Conservation (phyloP, 2,329 filamentous ascomycete species). For the Colletotrichum filicis region DNA sequence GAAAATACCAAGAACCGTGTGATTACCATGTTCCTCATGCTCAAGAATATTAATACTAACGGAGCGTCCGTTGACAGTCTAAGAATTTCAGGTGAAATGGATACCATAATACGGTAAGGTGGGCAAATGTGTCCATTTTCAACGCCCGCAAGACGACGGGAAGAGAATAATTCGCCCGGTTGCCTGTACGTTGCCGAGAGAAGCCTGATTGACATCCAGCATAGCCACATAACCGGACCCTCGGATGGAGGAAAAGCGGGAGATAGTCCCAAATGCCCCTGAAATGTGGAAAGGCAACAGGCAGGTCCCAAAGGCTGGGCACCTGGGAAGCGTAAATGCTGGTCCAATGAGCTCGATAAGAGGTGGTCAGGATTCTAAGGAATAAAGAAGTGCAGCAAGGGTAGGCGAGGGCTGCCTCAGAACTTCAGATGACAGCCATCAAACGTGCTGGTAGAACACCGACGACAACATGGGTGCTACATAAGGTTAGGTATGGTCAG, state of each 20-base stretch:
- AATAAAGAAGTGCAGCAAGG: not conserved
- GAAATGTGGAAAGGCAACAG: not conserved
- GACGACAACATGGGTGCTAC: not conserved
- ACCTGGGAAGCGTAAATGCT: not conserved
- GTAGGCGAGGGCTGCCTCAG: not conserved
- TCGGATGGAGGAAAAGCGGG: not conserved
- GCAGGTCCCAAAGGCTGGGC: conserved; percentile 2
- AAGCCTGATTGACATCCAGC: conserved; percentile 20
- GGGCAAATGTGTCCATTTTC: not conserved
- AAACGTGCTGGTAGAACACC: not conserved
- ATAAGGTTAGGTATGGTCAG: conserved; percentile 1
- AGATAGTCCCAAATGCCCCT: not conserved
- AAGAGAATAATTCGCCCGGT: not conserved
- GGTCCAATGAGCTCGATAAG: not conserved
- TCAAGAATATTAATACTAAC: not conserved
- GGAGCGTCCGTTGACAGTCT: not conserved
- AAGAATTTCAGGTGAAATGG: conserved; percentile 10
- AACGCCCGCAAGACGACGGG: not conserved
- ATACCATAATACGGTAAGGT: conserved; percentile 2
- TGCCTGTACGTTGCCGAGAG: conserved; percentile 17
- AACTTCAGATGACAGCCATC: conserved; percentile 21
- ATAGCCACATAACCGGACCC: conserved; percentile 18
- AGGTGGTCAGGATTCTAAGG: not conserved
- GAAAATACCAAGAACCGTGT: not conserved
- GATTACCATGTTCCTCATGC: not conserved